Percentiles rank a stretch among this genome's conserved stretches.
phyloP scores from a whole-genome alignment of 352 stramenopile genomes.

The Phytophthora tubulina region DNA sequence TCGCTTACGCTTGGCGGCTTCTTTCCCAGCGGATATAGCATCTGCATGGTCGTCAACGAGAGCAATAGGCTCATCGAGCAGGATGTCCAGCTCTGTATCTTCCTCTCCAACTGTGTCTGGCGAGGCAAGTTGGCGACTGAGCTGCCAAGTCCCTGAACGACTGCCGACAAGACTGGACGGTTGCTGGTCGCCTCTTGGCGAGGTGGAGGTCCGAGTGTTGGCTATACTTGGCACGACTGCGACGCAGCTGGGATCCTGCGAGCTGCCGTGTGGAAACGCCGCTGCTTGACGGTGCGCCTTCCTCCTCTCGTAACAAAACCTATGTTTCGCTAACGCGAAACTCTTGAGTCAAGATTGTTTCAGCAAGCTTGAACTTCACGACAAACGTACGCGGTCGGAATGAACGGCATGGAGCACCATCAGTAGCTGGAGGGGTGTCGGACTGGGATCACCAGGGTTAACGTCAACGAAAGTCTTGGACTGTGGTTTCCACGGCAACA shows the following conservation, averaged over 20 bases:
- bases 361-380: conserved; percentile 73
- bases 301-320: too few species aligned
- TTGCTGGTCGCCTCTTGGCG: too few species aligned
- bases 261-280: too few species aligned
- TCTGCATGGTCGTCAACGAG: conserved; percentile 18
- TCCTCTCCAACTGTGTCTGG: neutral
- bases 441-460: conserved; percentile 51
- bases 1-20: conserved; percentile 1
- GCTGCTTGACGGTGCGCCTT: too few species aligned
- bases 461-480: conserved; percentile 61
- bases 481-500: conserved; percentile 56
- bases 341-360: conserved; percentile 55
- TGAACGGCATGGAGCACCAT: conserved; percentile 35
- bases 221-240: too few species aligned
- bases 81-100: conserved; percentile 10
- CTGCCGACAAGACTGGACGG: too few species aligned
- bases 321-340: too few species aligned
- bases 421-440: conserved; percentile 25
- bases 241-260: too few species aligned
- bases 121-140: too few species aligned
- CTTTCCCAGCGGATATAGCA: conserved; percentile 2
- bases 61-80: conserved; percentile 17
- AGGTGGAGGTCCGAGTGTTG: too few species aligned
- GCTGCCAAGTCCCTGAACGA: too few species aligned
- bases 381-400: conserved; percentile 63